These are phyloP conservation scores for Amanita phalloides DNA, from an alignment of 768 basidiomycete genomes.

Conservation along the genomic window DNA sequence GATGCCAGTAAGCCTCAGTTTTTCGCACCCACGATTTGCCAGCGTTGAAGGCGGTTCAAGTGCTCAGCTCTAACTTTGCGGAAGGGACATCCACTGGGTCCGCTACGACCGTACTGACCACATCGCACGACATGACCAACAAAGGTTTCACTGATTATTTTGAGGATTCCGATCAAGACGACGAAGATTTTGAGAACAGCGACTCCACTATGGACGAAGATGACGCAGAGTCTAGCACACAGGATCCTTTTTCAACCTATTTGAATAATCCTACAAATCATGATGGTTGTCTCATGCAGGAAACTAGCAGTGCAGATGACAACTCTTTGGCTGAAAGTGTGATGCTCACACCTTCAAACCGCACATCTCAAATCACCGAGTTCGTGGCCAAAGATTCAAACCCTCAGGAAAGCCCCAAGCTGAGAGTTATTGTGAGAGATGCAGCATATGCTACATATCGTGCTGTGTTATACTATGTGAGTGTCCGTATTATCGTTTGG, in stretches of 20 bases:
- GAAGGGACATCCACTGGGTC: slow-evolving; percentile 32
- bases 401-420: slow-evolving; percentile 3
- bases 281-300: background rate
- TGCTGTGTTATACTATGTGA: slow-evolving; percentile 64
- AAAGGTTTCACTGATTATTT: slow-evolving; percentile 27
- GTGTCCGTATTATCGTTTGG: slow-evolving; percentile 9
- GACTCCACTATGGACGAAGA: slow-evolving; percentile 2
- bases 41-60: slow-evolving; percentile 13
- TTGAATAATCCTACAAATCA: background rate
- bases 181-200: slow-evolving; percentile 15
- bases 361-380: background rate
- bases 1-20: slow-evolving; percentile 40
- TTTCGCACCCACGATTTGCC: background rate
- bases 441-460: slow-evolving; percentile 36
- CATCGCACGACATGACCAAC: slow-evolving; percentile 11
- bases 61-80: slow-evolving; percentile 65
- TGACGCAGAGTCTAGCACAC: background rate
- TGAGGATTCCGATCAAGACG: slow-evolving; percentile 41
- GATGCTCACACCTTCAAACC: background rate
- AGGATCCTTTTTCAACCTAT: background rate
- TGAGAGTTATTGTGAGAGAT: slow-evolving; percentile 35
- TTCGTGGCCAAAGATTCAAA: background rate
- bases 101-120: slow-evolving; percentile 13
- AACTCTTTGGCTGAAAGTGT: background rate
- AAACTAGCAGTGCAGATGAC: background rate